Evolutionary conservation across 805 yeast species (phyloP).

Genomic region (Pichia ethanolica): DNA sequence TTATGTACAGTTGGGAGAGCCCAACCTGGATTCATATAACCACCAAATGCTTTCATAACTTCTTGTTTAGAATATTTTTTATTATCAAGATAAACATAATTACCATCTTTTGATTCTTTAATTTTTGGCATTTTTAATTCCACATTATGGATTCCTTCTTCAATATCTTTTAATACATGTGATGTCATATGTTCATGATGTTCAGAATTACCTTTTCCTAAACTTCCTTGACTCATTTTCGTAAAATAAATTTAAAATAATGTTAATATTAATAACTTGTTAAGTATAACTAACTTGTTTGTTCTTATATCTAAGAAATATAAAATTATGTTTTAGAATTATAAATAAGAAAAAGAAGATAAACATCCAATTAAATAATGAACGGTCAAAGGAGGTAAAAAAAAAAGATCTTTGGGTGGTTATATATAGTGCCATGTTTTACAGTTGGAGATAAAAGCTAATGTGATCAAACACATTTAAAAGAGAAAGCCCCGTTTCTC

Average conservation of each 20-base stretch:
- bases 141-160: background rate
- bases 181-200: background rate
- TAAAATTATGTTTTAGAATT: background rate
- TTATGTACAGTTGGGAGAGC: constrained; percentile 16
- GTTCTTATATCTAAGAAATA: background rate
- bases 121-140: background rate
- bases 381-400: no score
- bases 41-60: constrained; percentile 64
- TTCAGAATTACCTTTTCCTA: background rate
- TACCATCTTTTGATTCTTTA: constrained; percentile 35
- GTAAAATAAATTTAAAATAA: no score
- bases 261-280: no score
- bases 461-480: no score
- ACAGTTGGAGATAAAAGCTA: no score
- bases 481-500: background rate
- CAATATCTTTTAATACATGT: background rate
- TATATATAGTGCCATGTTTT: no score
- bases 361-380: no score
- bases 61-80: constrained; percentile 58
- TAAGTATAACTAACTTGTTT: background rate
- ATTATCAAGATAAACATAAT: constrained; percentile 62
- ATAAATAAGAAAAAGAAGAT: no score
- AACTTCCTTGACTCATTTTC: no score
- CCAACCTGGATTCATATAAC: constrained; percentile 67
- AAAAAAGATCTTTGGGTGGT: no score